phyloP scores from a whole-genome alignment of 2,329 filamentous ascomycete genomes.

The Fusarium newnesense region DNA sequence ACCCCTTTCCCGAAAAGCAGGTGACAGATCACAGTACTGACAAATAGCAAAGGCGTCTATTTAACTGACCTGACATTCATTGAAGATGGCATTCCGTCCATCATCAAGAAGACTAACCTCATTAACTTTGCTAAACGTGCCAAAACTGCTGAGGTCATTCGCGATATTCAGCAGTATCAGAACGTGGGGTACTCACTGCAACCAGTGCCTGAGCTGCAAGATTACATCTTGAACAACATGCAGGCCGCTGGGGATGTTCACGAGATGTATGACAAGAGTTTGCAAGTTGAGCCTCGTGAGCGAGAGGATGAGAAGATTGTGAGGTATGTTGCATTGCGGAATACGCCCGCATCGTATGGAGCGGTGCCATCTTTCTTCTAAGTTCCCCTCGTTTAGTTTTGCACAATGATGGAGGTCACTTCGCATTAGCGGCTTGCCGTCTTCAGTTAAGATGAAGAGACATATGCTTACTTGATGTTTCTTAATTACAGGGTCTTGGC shows the following conservation, averaged over 20 bases:
- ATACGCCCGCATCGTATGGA: slow-evolving; percentile 40
- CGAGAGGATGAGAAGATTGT: slow-evolving; percentile 99
- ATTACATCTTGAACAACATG: slow-evolving; percentile 98
- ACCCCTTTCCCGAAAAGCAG: background rate
- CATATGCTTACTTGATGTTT: slow-evolving; percentile 37
- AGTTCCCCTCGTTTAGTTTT: slow-evolving; percentile 13
- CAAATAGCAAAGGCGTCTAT: slow-evolving; percentile 77
- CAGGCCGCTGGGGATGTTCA: slow-evolving; percentile 94
- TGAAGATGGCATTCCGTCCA: slow-evolving; percentile 95
- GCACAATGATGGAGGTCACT: slow-evolving; percentile 6
- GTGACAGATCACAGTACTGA: slow-evolving; percentile 9
- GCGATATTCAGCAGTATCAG: slow-evolving; percentile 98
- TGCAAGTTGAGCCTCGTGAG: slow-evolving; percentile 92
- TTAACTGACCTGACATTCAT: slow-evolving; percentile 98
- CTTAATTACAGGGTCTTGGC: slow-evolving; percentile 63
- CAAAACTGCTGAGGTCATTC: slow-evolving; percentile 98
- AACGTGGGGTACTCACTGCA: slow-evolving; percentile 96
- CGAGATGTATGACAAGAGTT: slow-evolving; percentile 98
- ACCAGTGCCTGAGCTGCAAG: slow-evolving; percentile 89
- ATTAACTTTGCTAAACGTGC: slow-evolving; percentile 99
- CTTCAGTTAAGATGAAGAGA: slow-evolving; percentile 20
- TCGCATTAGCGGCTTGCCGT: slow-evolving; percentile 8
- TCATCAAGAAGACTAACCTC: slow-evolving; percentile 94
- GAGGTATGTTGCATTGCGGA: slow-evolving; percentile 71
- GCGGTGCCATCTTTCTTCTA: slow-evolving; percentile 36